Base-by-base conservation (phyloP, 2,329 filamentous ascomycete species). In the Fusarium concolor region DNA sequence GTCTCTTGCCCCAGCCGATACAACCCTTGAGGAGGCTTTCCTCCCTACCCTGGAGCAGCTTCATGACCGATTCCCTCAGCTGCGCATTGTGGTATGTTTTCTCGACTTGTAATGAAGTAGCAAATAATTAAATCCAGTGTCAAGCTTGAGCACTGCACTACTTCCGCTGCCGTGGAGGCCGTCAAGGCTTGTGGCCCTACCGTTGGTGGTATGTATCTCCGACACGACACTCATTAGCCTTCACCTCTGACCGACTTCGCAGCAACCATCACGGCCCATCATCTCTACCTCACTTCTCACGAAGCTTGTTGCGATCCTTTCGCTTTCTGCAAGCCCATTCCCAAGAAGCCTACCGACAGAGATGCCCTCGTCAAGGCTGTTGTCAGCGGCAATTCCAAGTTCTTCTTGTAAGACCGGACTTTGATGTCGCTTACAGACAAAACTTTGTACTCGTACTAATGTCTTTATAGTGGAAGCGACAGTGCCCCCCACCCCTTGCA, bases 191-290 rank as follows among this genome's bases (percentile, higher is more conserved):
- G 93, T 74, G 93, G 93, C 0, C 86, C 90, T 18, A 92, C 87
- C 5, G 95, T 97, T 24, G 90, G 87, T 1, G 85, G 84, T 81
- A 79, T 53, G 77, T 10, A 51, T 11, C 10, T 20, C 20, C 14
- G 8, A 44, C 18, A 20, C 57, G 9, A 10, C 20, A 3, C 14
- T 31, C n/a, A 22, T 38, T 28, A 37, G 24, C 10, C 9, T n/a
- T 56, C 33, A 18, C 20, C 5, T 45, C 38, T 65, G 37, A 68
- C 50, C 4, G 5, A n/a, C 22, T 29, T n/a, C 22, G 42, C 64
- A 78, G 90, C 86, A 6, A 95, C 92, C 11, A 93, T 97, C 70
- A 97, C 94, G 0, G 92, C 93, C 3, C 94, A 97, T 75, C 94
- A 97, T 75, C 83, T 97, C 22, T 93, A 88, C 70, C 85, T 97